phyloP scores from a whole-genome alignment of 1,284 basidiomycete species.

The Porogramme epimiltina region DNA sequence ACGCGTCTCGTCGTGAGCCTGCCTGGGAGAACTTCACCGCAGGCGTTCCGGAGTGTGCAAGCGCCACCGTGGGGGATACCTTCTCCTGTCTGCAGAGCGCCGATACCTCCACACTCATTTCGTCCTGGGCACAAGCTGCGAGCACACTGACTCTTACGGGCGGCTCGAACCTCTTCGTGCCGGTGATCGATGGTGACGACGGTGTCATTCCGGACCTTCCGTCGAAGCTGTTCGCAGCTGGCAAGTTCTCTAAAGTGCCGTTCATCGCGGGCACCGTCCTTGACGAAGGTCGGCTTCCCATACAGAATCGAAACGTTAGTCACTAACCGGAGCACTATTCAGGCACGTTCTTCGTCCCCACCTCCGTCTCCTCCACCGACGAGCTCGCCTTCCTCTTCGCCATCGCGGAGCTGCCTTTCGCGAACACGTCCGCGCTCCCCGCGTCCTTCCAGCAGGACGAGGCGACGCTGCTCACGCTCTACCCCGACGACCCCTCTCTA shows the following conservation, averaged over 20 bases:
- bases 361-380: conserved; percentile 12
- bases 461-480: conserved; percentile 41
- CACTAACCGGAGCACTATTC: too few relatives aligned
- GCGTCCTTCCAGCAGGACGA: conserved; percentile 25
- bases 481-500: conserved; percentile 48
- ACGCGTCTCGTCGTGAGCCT: conserved; percentile 6
- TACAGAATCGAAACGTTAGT: too few relatives aligned
- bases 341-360: conserved; percentile 39
- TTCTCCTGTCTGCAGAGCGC: conserved; percentile 7
- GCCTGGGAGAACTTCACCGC: conserved; percentile 15
- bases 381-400: conserved; percentile 25
- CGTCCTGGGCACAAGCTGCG: conserved; percentile 3
- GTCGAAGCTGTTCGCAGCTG: conserved; percentile 13
- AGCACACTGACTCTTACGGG: neutral
- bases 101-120: conserved; percentile 1
- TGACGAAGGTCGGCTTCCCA: conserved; percentile 24
- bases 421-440: conserved; percentile 29
- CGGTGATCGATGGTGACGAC: conserved; percentile 18
- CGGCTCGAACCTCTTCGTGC: conserved; percentile 14
- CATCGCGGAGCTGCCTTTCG: conserved; percentile 22
- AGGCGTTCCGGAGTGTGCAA: conserved; percentile 11
- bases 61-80: neutral
- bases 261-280: conserved; percentile 19
- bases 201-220: conserved; percentile 20
- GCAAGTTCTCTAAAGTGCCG: conserved; percentile 19